Evolutionary conservation across 164 flowering plant species (phyloP), one percentile per base, ranked within the genome.

Genomic region (Vitis vinifera): DNA sequence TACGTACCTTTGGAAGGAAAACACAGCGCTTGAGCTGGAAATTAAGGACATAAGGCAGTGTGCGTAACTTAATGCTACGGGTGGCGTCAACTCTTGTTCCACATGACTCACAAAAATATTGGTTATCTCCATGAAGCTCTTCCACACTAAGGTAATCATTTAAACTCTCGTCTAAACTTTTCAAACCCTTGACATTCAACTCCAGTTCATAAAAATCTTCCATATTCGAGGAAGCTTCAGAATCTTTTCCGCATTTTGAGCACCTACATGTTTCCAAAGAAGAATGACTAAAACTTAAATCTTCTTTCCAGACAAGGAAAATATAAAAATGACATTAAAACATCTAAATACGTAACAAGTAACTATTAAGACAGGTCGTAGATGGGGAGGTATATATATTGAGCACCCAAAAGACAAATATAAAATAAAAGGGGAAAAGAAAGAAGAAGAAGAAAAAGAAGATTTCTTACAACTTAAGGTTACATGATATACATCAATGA

Each of bases 1-100:
- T 11, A 55, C 15, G 30, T 83, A 96, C 99, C 97, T 93, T 93
- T 8, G 97, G 91, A 71, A 88, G 89, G 76, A 96, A 96, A 69
- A 90, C 83, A 83, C 88, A 96, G 31, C 99, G 97, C 83, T 96
- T 96, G 60, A 96, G 92, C 84, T 96, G 99, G 70, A 96, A 84
- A 85, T 90, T 93, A 37, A 96, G 93, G 44, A 96, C 89, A 74
- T 76, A 71, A 29, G 99, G 99, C 61, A 96, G 87, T 31, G 87
- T 79, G 9, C 86, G 97, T 64, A 96, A 79, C 88, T 89, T 92
- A 73, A 96, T 91, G 78, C 90, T 82, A 51, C 97, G 93, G 19
- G 95, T 85, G 69, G 98, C 99, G 86, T 96, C 87, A 66, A 86
- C 99, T 70, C 92, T 82, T 57, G 75, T 62, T 57, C 80, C 84